Evolutionary conservation across 1,284 basidiomycete genomes (phyloP), one percentile per base, ranked within the genome.

Genomic region (Ganoderma leucocontextum): DNA sequence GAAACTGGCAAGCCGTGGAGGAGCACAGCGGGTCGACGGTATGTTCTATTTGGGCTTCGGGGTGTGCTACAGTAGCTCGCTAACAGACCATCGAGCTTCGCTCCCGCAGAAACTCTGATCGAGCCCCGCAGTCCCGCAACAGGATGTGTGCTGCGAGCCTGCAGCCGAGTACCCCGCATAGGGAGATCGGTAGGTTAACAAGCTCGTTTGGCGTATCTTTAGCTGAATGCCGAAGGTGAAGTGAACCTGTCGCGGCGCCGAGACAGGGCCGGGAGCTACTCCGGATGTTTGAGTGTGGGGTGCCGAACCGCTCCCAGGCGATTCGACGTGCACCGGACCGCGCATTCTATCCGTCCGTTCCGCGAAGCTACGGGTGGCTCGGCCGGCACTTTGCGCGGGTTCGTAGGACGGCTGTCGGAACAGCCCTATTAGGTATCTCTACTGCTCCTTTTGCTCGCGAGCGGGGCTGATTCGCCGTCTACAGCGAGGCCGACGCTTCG

Each of bases 141-240:
- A 22, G n/a, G n/a, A 47, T 52, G 22, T 10, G 22, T 52, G 22
- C 22, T 25, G 55, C 33, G 33, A 38, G 36, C 33, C 12, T 38
- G 35, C 36, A 38, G 55, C 55, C 35, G 36, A 38, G 35, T 58
- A 38, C 55, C 55, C 55, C n/a, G 36, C 55, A 58, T 35, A 22
- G 55, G 55, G n/a, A 58, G 55, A 58, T 38, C 36, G 55, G 17
- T 58, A 58, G 35, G 55, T 38, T 36, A 38, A 38, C 55, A 36
- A 58, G 35, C 55, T 38, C 55, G 33, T 36, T 13, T 58, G 55
- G 55, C 35, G 19, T 58, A 58, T 55, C 12, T 35, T 55, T 55
- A 55, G 15, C 52, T 55, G 52, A 55, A 35, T 29, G 52, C 33
- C 29, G 52, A 35, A 29, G 29, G 52, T 55, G 33, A 55, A 55